Evolutionary conservation across 2,329 filamentous ascomycete genomes (phyloP).

Genomic region (Samsoniella hepiali): DNA sequence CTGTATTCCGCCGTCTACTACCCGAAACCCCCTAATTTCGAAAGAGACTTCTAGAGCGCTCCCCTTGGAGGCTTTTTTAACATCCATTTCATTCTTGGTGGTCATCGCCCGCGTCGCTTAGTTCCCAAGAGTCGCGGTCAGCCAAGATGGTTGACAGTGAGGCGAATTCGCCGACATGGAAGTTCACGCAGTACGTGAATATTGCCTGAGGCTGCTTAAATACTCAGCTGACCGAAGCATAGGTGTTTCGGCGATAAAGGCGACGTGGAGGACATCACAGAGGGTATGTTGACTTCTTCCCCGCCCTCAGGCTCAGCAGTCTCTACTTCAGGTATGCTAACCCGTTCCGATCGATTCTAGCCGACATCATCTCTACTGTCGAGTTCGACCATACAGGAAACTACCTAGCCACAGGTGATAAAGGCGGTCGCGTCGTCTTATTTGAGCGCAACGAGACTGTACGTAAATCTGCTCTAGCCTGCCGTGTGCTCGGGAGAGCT

Average conservation of each 20-base stretch:
- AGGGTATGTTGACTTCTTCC: constrained; percentile 57
- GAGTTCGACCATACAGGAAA: constrained; percentile 90
- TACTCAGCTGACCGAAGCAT: constrained; percentile 24
- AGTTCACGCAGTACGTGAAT: constrained; percentile 91
- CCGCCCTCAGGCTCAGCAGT: constrained; percentile 20
- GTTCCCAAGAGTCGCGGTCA: constrained; percentile 17
- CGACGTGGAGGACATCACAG: constrained; percentile 97
- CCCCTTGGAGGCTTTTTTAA: constrained; percentile 24
- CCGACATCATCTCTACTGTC: constrained; percentile 88
- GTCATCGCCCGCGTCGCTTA: constrained; percentile 21
- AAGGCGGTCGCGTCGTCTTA: constrained; percentile 78
- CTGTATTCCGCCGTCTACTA: background rate
- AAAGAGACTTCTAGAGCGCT: constrained; percentile 16
- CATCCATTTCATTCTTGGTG: constrained; percentile 13
- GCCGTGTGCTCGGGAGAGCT: background rate
- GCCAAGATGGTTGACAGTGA: constrained; percentile 94
- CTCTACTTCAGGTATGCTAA: constrained; percentile 19
- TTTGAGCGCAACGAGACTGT: constrained; percentile 96
- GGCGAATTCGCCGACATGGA: constrained; percentile 93
- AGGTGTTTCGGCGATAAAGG: constrained; percentile 99
- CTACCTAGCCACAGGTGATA: constrained; percentile 86
- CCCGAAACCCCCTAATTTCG: background rate
- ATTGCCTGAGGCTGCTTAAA: constrained; percentile 8
- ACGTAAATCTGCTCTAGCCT: constrained; percentile 33
- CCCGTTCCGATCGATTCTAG: constrained; percentile 41